Percentiles rank a stretch among this genome's conserved stretches.
Conservation (phyloP, 495 filamentous ascomycete species). For the Staphylotrichum tortipilum region DNA sequence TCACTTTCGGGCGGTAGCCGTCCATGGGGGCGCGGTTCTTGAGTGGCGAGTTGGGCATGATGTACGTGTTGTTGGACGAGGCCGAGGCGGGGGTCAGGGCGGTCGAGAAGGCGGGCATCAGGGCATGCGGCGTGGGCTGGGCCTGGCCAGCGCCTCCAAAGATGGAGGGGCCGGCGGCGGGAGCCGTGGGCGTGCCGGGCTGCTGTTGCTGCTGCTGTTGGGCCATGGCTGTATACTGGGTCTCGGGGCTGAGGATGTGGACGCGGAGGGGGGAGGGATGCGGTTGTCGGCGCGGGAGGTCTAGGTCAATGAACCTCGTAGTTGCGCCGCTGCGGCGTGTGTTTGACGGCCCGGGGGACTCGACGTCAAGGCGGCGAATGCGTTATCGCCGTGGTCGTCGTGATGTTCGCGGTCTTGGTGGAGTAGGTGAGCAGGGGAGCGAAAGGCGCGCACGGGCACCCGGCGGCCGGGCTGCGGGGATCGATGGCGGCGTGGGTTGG, state of each 20-base stretch:
- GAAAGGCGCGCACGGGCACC: no score
- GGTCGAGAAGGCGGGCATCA: conserved; percentile 19
- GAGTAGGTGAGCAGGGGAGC: no score
- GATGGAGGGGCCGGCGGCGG: conserved; percentile 19
- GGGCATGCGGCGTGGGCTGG: conserved; percentile 1
- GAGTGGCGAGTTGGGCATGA: conserved; percentile 74
- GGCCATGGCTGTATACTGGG: conserved; percentile 23
- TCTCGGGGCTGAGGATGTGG: background rate
- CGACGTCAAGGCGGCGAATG: no score
- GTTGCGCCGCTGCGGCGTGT: no score
- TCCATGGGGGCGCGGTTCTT: conserved; percentile 54
- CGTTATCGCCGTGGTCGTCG: no score
- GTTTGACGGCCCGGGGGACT: no score
- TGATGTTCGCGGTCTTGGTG: no score
- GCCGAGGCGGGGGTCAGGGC: conserved; percentile 39
- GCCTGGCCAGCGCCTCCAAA: conserved; percentile 23
- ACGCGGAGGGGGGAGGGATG: background rate
- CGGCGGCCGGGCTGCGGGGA: no score
- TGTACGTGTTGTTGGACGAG: conserved; percentile 68
- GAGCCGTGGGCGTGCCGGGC: conserved; percentile 20
- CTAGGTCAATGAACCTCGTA: no score
- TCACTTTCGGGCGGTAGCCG: conserved; percentile 71
- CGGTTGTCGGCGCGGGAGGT: no score
- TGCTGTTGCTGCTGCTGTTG: conserved; percentile 7
- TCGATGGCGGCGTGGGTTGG: no score